Conservation (phyloP, 352 stramenopile genomes). For the Phytophthora sojae region DNA sequence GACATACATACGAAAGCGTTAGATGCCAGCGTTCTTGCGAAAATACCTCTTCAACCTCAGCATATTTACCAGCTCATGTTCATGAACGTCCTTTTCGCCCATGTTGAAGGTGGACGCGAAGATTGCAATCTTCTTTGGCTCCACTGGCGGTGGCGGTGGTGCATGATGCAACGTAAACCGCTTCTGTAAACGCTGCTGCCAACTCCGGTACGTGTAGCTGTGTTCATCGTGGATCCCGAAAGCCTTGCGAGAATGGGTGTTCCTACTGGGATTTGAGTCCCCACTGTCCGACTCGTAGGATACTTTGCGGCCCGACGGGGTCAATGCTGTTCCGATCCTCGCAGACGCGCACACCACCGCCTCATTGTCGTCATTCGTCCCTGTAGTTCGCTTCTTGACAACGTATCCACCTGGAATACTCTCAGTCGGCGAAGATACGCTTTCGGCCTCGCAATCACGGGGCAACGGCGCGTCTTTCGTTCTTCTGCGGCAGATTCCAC, state of each 20-base stretch:
- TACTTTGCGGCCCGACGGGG: slow-evolving; percentile 31
- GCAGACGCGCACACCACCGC: slow-evolving; percentile 9
- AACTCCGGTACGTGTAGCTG: slow-evolving; percentile 26
- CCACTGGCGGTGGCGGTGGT: slow-evolving; percentile 14
- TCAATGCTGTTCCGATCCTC: slow-evolving; percentile 24
- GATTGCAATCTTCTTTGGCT: slow-evolving; percentile 61
- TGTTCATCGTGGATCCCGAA: slow-evolving; percentile 24
- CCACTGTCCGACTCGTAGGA: slow-evolving; percentile 38
- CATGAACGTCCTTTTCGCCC: slow-evolving; percentile 76
- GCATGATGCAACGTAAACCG: slow-evolving; percentile 37
- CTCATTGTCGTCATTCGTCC: slow-evolving; percentile 37
- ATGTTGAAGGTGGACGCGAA: slow-evolving; percentile 91
- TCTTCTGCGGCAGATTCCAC: slow-evolving; percentile 57
- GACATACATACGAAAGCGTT: slow-evolving; percentile 13
- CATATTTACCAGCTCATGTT: slow-evolving; percentile 52
- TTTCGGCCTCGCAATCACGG: slow-evolving; percentile 48
- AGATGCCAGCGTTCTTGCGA: slow-evolving; percentile 1
- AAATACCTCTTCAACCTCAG: background rate
- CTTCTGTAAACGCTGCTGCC: slow-evolving; percentile 47
- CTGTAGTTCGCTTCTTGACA: slow-evolving; percentile 37
- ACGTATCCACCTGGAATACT: slow-evolving; percentile 32
- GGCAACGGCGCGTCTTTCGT: slow-evolving; percentile 22
- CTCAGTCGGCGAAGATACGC: slow-evolving; percentile 54
- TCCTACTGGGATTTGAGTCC: slow-evolving; percentile 24
- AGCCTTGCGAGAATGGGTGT: slow-evolving; percentile 15